A percentile compares a stretch with the other conserved stretches of the same genome.
These are phyloP conservation scores for Penicillium pancosmium DNA, from an alignment of 495 filamentous ascomycete species.

Conservation along the genomic window DNA sequence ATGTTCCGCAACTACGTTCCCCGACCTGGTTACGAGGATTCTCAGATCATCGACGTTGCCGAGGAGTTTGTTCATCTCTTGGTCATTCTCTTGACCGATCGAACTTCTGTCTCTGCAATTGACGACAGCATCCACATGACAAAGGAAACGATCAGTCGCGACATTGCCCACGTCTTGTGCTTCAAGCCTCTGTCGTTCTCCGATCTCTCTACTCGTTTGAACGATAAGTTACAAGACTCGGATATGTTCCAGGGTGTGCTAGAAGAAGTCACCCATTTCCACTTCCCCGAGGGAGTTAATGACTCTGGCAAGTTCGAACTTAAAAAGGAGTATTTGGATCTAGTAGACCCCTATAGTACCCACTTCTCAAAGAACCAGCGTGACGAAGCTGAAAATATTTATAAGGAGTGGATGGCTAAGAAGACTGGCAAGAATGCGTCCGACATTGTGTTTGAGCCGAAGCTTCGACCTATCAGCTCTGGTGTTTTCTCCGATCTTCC, in stretches of 20 bases:
- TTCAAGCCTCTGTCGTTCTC: constrained; percentile 96
- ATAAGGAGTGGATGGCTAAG: constrained; percentile 82
- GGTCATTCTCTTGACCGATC: constrained; percentile 86
- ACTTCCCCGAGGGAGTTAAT: constrained; percentile 83
- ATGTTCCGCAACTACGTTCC: constrained; percentile 76
- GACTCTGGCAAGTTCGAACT: constrained; percentile 94
- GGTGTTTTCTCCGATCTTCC: constrained; percentile 77
- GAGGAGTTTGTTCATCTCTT: constrained; percentile 96
- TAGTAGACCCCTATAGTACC: constrained; percentile 91
- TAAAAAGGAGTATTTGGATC: constrained; percentile 77
- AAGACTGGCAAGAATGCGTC: constrained; percentile 76
- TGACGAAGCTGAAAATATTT: constrained; percentile 90
- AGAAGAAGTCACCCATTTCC: constrained; percentile 87
- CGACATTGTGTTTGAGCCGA: constrained; percentile 94
- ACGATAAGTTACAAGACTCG: constrained; percentile 55
- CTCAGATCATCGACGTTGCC: constrained; percentile 84
- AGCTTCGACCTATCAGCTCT: constrained; percentile 71
- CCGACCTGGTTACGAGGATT: constrained; percentile 73
- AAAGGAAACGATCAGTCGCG: constrained; percentile 73
- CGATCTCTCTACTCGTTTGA: constrained; percentile 75
- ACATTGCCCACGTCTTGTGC: constrained; percentile 91
- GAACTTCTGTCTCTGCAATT: constrained; percentile 72
- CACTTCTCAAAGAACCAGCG: constrained; percentile 97
- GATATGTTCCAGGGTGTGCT: constrained; percentile 88
- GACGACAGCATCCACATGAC: constrained; percentile 68